Evolutionary conservation across 352 stramenopile species (phyloP), one percentile per base, ranked within the genome.

Genomic region (Phytopythium helicoides): DNA sequence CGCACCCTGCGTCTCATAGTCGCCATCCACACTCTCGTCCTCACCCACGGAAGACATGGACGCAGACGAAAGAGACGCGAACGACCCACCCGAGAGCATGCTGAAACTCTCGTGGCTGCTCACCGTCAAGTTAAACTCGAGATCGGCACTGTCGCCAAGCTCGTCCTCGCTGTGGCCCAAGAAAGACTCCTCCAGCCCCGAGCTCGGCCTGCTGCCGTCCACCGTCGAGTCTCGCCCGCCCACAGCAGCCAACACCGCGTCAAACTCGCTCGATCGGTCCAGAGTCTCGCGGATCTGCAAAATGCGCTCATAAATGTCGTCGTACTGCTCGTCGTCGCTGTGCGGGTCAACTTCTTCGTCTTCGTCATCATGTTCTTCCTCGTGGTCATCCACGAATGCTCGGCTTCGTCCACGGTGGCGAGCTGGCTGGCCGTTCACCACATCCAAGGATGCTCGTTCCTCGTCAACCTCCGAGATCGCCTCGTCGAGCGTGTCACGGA

Each of bases 401-500:
- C 41, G 33, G 56, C 58, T 21, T 56, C 58, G 28, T 35, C 10
- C 15, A 15, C 26, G 7, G 28, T 33, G 28, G 28, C 28, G 28
- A 33, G 28, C 28, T 33, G 16, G 25, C 25, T 19, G 25, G 25
- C 26, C 23, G 5, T 9, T 28, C 1, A 16, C 41, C 22, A 19
- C n/a, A 6, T 26, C 44, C 1, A 50, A 16, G 1, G 44, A 50
- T 25, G 44, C 26, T n/a, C 44, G 44, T n/a, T 50, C 44, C 26
- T 85, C 64, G 44, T 82, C 80, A 0, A 68, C 77, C 18, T 89
- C 77, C 0, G 71, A 85, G 19, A 91, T 77, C 0, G 77, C 75
- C 15, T 82, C 51, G 41, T 83, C 76, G 52, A 91, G 82, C 12
- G 75, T 88, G 33, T 88, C 75, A 22, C 76, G 75, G 54, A 86